Percentiles rank a stretch among this genome's conserved stretches.
These are phyloP conservation scores for Papilionanthe hybrid DNA, from an alignment of 116 monocot species.

Conservation along the genomic window DNA sequence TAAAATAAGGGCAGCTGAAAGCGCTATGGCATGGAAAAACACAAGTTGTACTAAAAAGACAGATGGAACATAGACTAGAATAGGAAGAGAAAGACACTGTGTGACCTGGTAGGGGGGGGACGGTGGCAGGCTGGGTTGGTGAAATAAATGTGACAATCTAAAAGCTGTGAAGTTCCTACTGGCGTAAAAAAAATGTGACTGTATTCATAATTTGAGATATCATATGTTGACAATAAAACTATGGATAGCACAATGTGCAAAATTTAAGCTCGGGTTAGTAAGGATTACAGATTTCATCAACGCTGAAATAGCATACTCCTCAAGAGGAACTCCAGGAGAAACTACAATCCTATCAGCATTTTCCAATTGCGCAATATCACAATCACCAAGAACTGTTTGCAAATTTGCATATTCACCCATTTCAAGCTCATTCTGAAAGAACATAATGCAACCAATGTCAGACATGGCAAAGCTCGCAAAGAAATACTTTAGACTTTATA, in stretches of 20 bases:
- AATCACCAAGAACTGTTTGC: conserved; percentile 31
- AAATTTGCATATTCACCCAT: conserved; percentile 20
- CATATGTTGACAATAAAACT: not conserved
- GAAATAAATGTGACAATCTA: not conserved
- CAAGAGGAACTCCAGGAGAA: conserved; percentile 38
- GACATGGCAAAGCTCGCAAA: not conserved
- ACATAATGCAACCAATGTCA: not conserved
- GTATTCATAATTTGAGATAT: not conserved
- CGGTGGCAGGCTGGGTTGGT: not conserved
- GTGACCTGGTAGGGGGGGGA: not conserved
- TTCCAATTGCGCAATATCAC: conserved; percentile 11
- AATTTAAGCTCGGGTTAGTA: not conserved
- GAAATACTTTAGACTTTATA: not conserved
- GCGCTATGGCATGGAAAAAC: not conserved
- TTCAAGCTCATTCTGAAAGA: conserved; percentile 27
- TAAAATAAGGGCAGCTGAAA: not conserved
- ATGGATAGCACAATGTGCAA: not conserved
- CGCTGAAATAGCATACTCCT: conserved; percentile 28
- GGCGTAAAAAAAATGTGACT: not conserved
- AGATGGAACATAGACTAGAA: not conserved
- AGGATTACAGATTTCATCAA: conserved; percentile 28
- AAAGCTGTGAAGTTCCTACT: not conserved
- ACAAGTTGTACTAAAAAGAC: not conserved
- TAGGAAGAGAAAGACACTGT: not conserved
- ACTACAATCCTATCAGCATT: conserved; percentile 36